Evolutionary conservation across 345 rosid species (phyloP), one percentile per base, ranked within the genome.

Genomic region (Syzygium grande): DNA sequence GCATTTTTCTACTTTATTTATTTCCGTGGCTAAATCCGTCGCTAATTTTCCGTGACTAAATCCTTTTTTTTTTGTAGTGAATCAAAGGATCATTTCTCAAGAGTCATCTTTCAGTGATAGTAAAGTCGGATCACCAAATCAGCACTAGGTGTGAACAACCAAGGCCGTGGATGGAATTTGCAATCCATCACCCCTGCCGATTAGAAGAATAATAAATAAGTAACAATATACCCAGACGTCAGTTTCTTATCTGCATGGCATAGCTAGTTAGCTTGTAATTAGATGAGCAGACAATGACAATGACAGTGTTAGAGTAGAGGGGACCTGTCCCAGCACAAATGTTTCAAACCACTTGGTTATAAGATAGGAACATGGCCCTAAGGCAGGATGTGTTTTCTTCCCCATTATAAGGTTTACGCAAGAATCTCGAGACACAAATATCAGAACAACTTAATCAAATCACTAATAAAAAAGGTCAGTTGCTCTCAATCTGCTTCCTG

Each of bases 151-250:
- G 99, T 96, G 93, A 98, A 98, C 86, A 98, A 88, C 99, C 98
- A 96, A n/a, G 99, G 99, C 85, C 95, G 90, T 7, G 99, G 98
- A 90, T 98, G 99, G 89, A 98, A 98, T 91, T 95, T 98, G 89
- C 99, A 96, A 86, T 96, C 99, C 96, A 96, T 19, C 52, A 96
- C 96, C 83, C 99, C 99, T 98, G 93, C 51, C 90, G 59, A 89
- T 78, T 65, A 51, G 52, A 23, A 84, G 38, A 84, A 30, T 14
- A 23, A 6, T 7, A 59, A 30, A 77, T 38, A 27, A 85, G 8
- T 61, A 55, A 53, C 63, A 78, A 55, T 21, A 17, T 73, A 34
- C 43, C 79, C 79, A 29, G 13, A 85, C 59, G 53, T 52, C 41
- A 29, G 19, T 51, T 29, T 55, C n/a, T 84, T 19, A 84, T 52